Base-by-base conservation (phyloP, 2,329 filamentous ascomycete genomes). In the Gnomoniopsis sp. region DNA sequence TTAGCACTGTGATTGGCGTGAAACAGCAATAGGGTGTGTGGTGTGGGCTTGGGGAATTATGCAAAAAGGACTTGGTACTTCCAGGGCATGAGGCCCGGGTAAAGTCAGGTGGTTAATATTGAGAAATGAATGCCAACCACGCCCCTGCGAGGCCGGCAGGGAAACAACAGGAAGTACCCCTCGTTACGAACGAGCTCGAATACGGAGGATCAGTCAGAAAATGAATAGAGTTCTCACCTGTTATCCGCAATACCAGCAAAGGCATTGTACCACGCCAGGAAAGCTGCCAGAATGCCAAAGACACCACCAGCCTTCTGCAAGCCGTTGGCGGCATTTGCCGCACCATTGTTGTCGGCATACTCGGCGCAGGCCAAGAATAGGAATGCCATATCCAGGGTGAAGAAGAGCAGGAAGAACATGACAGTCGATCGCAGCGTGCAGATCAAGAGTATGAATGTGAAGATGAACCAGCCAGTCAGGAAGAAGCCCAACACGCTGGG, bases 211-310 rank as follows among this genome's bases (percentile, higher is more conserved):
- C 6, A 11, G 38, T 15, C 15, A 15, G 14, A 43, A 15, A 22
- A 47, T 34, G 33, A 56, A 10, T 26, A 15, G 49, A 41, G 15
- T 58, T 75, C 81, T 66, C 71, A 87, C 84, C 81, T 84, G 71
- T 77, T 80, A 67, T 95, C 90, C 62, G 88, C 88, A 59, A 95
- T 84, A 84, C 90, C 90, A 54, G 90, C 89, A 61, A 93, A 79
- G 41, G 91, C 90, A 68, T 91, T 92, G 75, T 93, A 96, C 91
- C 91, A 96, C 3, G 91, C 90, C 57, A 90, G 70, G 70, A 96
- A 95, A 0, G 90, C 89, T 1, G 90, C 86, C 7, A 95, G 67
- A 62, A 95, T 80, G n/a, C 91, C 91, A 69, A 95, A 93, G 62
- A 86, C 80, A 55, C 91, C 91, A 63, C 89, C 91, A 3, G 88